A percentile compares a stretch with the other conserved stretches of the same genome.
Conservation (phyloP, 2,329 filamentous ascomycete species). For the Pseudogymnoascus sp. region DNA sequence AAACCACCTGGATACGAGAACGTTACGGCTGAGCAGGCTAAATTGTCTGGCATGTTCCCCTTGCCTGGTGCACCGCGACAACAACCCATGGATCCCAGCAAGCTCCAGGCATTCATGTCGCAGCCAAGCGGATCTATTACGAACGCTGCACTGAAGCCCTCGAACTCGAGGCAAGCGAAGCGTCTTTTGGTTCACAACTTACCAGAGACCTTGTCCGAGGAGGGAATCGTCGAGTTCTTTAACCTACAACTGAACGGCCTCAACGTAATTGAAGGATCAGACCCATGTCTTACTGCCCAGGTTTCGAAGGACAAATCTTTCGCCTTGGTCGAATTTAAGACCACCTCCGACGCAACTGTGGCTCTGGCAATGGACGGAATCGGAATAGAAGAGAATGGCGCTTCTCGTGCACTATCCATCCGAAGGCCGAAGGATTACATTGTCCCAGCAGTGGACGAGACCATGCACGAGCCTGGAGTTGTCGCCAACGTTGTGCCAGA, state of each 20-base stretch:
- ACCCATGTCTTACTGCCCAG: constrained; percentile 80
- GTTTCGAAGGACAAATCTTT: constrained; percentile 73
- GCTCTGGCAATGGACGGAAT: constrained; percentile 86
- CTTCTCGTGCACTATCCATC: constrained; percentile 59
- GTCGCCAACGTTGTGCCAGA: constrained; percentile 79
- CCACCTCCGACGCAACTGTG: constrained; percentile 79
- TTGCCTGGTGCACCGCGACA: constrained; percentile 90
- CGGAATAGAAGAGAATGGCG: constrained; percentile 65
- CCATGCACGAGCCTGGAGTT: constrained; percentile 66
- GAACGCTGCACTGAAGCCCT: constrained; percentile 78
- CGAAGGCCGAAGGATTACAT: constrained; percentile 95
- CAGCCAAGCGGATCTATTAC: constrained; percentile 63
- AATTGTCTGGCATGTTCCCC: constrained; percentile 98
- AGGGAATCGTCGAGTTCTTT: constrained; percentile 75
- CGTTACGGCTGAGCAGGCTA: constrained; percentile 96
- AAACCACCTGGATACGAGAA: constrained; percentile 98
- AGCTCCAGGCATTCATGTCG: constrained; percentile 92
- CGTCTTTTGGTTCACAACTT: constrained; percentile 84
- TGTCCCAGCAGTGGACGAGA: constrained; percentile 72
- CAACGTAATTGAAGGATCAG: constrained; percentile 76
- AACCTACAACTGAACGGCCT: constrained; percentile 95
- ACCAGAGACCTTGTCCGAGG: constrained; percentile 65
- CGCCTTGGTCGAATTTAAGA: constrained; percentile 86
- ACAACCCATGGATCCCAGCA: constrained; percentile 89
- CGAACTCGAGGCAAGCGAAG: constrained; percentile 89